Evolutionary conservation across 2,329 filamentous ascomycete species (phyloP).

Genomic region (Fusarium beomiforme): DNA sequence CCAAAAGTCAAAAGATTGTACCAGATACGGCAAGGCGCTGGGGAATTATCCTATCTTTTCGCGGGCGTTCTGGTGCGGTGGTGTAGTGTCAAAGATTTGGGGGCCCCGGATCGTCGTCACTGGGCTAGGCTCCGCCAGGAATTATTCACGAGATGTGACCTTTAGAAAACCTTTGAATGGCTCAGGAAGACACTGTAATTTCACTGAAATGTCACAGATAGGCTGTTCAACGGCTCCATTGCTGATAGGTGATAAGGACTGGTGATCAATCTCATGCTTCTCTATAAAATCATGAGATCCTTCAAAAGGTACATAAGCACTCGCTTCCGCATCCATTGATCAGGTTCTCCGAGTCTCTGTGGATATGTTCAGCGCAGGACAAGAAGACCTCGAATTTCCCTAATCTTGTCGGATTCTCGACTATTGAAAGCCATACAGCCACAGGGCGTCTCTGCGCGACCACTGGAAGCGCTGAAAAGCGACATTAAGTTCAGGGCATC

Average conservation of each 20-base stretch:
- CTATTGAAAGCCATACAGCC: slow-evolving; percentile 24
- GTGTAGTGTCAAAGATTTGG: slow-evolving; percentile 20
- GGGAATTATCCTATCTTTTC: slow-evolving; percentile 22
- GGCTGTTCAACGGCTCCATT: not conserved
- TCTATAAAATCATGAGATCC: not conserved
- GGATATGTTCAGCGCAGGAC: slow-evolving; percentile 13
- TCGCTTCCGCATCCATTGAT: not conserved
- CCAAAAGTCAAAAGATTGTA: not conserved
- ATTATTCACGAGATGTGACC: not conserved
- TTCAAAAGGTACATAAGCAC: slow-evolving; percentile 12
- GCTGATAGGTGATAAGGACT: not conserved
- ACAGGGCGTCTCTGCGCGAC: slow-evolving; percentile 7
- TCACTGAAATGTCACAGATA: not conserved
- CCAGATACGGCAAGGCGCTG: slow-evolving; percentile 7
- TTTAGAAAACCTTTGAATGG: not conserved
- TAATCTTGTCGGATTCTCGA: not conserved
- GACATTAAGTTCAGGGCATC: slow-evolving; percentile 4
- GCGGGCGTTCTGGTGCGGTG: slow-evolving; percentile 13
- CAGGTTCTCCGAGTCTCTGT: not conserved
- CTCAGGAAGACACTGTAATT: not conserved
- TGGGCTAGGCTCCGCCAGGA: not conserved
- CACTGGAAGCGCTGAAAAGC: slow-evolving; percentile 5
- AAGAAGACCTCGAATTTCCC: not conserved
- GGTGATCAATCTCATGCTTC: not conserved
- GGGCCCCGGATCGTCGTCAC: not conserved